Percentiles rank a stretch among this genome's conserved stretches.
These are phyloP conservation scores for Botrytis sinoallii DNA, from an alignment of 2,329 filamentous ascomycete species.

Conservation along the genomic window DNA sequence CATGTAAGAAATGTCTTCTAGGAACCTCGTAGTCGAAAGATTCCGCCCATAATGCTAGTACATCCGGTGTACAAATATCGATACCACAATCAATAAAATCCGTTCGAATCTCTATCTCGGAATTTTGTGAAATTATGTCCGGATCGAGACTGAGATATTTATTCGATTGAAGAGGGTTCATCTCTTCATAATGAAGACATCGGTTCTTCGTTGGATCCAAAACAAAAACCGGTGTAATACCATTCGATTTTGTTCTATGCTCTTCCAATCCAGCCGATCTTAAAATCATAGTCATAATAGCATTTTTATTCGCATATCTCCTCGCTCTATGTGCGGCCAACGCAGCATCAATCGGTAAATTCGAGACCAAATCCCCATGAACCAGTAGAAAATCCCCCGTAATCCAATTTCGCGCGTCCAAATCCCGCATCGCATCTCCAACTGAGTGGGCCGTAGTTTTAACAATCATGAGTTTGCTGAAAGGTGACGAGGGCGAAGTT, in stretches of 20 bases:
- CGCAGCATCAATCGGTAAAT: conserved; percentile 77
- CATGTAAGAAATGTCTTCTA: conserved; percentile 82
- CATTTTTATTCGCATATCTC: conserved; percentile 80
- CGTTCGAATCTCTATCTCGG: conserved; percentile 76
- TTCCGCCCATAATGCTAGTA: conserved; percentile 92
- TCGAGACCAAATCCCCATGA: conserved; percentile 89
- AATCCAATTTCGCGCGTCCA: conserved; percentile 82
- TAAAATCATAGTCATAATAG: conserved; percentile 96
- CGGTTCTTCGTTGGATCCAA: conserved; percentile 76
- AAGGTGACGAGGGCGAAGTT: conserved; percentile 67
- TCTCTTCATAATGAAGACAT: conserved; percentile 93
- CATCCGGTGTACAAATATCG: conserved; percentile 96
- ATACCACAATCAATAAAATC: conserved; percentile 93
- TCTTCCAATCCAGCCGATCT: conserved; percentile 66
- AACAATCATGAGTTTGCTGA: conserved; percentile 78
- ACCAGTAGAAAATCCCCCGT: conserved; percentile 89
- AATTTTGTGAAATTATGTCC: conserved; percentile 68
- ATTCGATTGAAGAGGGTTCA: conserved; percentile 64
- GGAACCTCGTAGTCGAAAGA: conserved; percentile 96
- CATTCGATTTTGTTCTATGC: conserved; percentile 75
- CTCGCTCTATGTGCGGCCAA: conserved; percentile 77
- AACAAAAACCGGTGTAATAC: conserved; percentile 78
- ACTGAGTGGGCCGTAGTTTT: conserved; percentile 81
- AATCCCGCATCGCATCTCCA: conserved; percentile 90
- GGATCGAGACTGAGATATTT: conserved; percentile 72